These are phyloP conservation scores for Pseudevernia furfuracea DNA, from an alignment of 495 filamentous ascomycete genomes.

Conservation along the genomic window DNA sequence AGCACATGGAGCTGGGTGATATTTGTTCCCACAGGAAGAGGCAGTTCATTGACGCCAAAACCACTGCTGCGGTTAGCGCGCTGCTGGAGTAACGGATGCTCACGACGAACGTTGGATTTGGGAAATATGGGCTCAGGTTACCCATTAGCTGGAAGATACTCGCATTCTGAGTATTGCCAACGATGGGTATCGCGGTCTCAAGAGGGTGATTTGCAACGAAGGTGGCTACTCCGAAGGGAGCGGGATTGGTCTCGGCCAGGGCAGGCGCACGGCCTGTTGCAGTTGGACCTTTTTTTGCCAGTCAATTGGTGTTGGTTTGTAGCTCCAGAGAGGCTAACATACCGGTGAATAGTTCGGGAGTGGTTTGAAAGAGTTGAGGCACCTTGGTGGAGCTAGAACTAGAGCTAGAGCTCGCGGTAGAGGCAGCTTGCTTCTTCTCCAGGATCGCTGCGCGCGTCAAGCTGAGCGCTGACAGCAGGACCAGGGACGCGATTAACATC, in stretches of 20 bases:
- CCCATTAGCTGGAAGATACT: slow-evolving; percentile 53
- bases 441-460: slow-evolving; percentile 18
- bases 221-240: slow-evolving; percentile 41
- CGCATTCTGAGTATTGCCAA: slow-evolving; percentile 38
- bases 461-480: slow-evolving; percentile 17
- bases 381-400: slow-evolving; percentile 26
- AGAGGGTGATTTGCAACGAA: slow-evolving; percentile 51
- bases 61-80: slow-evolving; percentile 25
- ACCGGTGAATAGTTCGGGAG: slow-evolving; percentile 33
- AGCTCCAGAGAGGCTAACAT: background rate
- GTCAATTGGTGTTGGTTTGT: slow-evolving; percentile 7
- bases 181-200: slow-evolving; percentile 49
- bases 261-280: slow-evolving; percentile 50
- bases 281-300: slow-evolving; percentile 41
- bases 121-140: slow-evolving; percentile 33
- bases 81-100: background rate
- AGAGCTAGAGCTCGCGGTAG: slow-evolving; percentile 17
- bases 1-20: slow-evolving; percentile 48
- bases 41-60: slow-evolving; percentile 50
- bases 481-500: slow-evolving; percentile 8
- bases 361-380: slow-evolving; percentile 52
- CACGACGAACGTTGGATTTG: slow-evolving; percentile 16
- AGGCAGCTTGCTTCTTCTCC: slow-evolving; percentile 17
- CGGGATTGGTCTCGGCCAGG: slow-evolving; percentile 48
- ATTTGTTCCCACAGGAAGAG: slow-evolving; percentile 46